Conservation (phyloP, 2,329 filamentous ascomycete species). For the Dothiorella sarmentorum region DNA sequence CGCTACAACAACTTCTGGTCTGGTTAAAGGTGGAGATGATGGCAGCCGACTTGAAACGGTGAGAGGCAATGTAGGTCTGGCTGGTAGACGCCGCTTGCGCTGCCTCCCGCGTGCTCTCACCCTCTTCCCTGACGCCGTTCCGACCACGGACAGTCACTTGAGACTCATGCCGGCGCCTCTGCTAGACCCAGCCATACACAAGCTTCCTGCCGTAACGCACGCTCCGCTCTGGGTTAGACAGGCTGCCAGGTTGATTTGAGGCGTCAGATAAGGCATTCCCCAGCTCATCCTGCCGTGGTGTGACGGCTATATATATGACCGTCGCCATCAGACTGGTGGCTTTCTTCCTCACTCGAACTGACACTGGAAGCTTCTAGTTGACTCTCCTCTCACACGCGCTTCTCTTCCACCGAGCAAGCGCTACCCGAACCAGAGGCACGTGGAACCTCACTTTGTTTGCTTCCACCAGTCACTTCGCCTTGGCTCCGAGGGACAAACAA, state of each 20-base stretch:
- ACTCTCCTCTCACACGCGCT: neutral
- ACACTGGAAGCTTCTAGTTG: neutral
- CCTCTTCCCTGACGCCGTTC: neutral
- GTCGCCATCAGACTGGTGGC: neutral
- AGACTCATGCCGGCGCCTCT: neutral
- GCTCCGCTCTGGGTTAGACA: conserved; percentile 6
- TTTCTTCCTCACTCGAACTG: neutral
- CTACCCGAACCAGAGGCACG: neutral
- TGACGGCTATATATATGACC: conserved; percentile 7
- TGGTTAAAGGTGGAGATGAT: conserved; percentile 6
- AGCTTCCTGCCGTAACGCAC: neutral
- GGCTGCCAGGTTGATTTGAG: neutral
- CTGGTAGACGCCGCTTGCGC: conserved; percentile 3
- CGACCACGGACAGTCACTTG: conserved; percentile 1
- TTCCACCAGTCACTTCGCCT: neutral
- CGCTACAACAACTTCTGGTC: neutral
- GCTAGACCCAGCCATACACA: conserved; percentile 4
- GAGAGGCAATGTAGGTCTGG: neutral
- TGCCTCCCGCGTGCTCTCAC: neutral
- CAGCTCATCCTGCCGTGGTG: neutral
- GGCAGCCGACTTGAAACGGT: neutral
- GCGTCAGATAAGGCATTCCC: conserved; percentile 7
- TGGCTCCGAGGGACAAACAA: no score
- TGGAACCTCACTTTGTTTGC: neutral
- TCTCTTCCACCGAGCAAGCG: neutral